A percentile compares a stretch with the other conserved stretches of the same genome.
Conservation (phyloP, 2,329 filamentous ascomycete species). For the Fusarium duplospermum region DNA sequence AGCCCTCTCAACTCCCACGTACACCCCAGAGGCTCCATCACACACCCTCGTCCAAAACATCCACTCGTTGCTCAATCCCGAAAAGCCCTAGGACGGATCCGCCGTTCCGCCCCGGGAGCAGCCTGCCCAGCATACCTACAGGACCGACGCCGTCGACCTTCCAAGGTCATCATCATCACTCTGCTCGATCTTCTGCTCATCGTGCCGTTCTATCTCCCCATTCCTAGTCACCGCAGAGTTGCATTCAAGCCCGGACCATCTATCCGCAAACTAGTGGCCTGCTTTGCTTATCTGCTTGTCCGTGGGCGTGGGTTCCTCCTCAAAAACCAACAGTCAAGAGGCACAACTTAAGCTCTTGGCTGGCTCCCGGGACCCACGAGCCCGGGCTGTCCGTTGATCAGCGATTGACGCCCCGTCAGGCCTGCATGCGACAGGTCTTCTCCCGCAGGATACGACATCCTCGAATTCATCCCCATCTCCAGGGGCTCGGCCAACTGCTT, state of each 20-base stretch:
- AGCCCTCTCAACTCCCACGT: constrained; percentile 17
- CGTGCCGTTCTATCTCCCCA: constrained; percentile 17
- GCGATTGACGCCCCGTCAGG: constrained; percentile 41
- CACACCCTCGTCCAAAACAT: constrained; percentile 26
- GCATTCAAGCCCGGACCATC: constrained; percentile 35
- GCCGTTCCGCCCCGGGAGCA: constrained; percentile 20
- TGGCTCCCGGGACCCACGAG: constrained; percentile 42
- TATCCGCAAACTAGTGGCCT: constrained; percentile 37
- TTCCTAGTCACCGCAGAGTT: constrained; percentile 31
- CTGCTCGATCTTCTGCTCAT: constrained; percentile 13
- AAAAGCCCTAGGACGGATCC: constrained; percentile 21
- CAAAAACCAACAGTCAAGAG: constrained; percentile 21
- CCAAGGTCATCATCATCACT: not conserved
- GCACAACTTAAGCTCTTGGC: constrained; percentile 40
- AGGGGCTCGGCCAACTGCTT: constrained; percentile 38
- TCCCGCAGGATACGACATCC: constrained; percentile 37
- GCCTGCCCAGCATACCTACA: constrained; percentile 17
- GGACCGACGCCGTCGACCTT: not conserved
- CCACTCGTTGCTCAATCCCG: constrained; percentile 25
- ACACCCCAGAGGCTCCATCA: constrained; percentile 23
- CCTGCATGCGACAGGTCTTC: constrained; percentile 39
- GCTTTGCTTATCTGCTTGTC: constrained; percentile 30
- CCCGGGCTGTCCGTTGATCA: constrained; percentile 41
- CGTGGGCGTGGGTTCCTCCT: constrained; percentile 33
- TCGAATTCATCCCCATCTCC: constrained; percentile 31